Evolutionary conservation across 2,329 filamentous ascomycete species (phyloP), one percentile per base, ranked within the genome.

Genomic region (Verruconis gallopava): DNA sequence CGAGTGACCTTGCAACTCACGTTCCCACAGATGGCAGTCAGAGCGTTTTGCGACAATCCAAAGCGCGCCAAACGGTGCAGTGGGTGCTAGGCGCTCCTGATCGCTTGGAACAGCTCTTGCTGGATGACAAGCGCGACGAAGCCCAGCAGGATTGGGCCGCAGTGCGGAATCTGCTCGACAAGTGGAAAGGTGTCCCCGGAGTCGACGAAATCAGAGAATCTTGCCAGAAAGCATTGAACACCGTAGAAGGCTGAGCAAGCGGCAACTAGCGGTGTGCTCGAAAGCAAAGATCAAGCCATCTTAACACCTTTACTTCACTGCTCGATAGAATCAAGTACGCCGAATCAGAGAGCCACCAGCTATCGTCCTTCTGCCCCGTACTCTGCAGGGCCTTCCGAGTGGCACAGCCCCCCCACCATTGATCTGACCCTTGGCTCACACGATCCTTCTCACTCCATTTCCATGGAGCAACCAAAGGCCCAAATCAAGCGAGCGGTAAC

Each of bases 1-100:
- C 63, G 3, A 57, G 54, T 3, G 56, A 58, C 1, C 51, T 65
- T 49, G 56, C 57, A 17, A 53, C 49, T 30, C 51, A 52, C 4
- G 11, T 58, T 17, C 53, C 55, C 21, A 33, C 48, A 21, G 33
- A 40, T 3, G 53, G 53, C 1, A 45, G 48, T 5, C 21, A 21
- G 6, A 19, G 20, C 28, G 11, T 38, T 36, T 45, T 69, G 64
- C 53, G 51, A 37, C 63, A 56, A 49, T 49, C 53, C 46, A 59
- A 53, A 40, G 59, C 69, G 48, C 71, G 68, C 47, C 66, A 77
- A 50, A 66, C 79, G 4, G 81, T 80, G 3, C 63, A 62, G 44
- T 76, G 78, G 62, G 76, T 77, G 4, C 57, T 85, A 4, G 71
- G 67, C 4, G 71, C 73, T 3, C 79, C 80, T 32, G 69, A 67